A percentile compares a stretch with the other conserved stretches of the same genome.
phyloP scores from a whole-genome alignment of 1,284 basidiomycete species.

The Boletus albobrunnescens region DNA sequence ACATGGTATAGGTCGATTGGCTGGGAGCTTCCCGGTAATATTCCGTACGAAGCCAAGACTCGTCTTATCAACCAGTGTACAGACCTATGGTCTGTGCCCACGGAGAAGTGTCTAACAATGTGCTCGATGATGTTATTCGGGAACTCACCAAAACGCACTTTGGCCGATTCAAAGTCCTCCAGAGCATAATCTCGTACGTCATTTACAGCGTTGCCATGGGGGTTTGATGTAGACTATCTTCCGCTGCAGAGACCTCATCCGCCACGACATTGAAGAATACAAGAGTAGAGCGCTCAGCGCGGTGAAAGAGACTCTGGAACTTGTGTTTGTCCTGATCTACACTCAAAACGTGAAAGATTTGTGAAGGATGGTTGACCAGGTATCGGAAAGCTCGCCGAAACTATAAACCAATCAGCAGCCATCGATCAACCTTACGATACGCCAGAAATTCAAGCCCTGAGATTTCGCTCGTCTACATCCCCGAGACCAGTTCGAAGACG shows the following conservation, averaged over 20 bases:
- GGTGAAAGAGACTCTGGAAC: constrained; percentile 22
- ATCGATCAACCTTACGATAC: too few relatives aligned
- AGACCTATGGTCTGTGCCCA: constrained; percentile 39
- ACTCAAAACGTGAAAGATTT: constrained; percentile 36
- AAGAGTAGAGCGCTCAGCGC: constrained; percentile 11
- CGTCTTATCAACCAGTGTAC: constrained; percentile 41
- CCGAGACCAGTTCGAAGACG: constrained; percentile 33
- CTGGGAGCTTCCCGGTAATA: constrained; percentile 51
- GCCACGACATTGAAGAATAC: constrained; percentile 21
- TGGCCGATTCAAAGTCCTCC: constrained; percentile 30
- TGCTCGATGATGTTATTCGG: constrained; percentile 21
- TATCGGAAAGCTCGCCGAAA: constrained; percentile 19
- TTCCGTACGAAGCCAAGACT: constrained; percentile 49
- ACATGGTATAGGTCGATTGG: constrained; percentile 37
- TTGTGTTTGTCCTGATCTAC: constrained; percentile 30
- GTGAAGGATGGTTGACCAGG: constrained; percentile 17
- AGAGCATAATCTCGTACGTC: constrained; percentile 31
- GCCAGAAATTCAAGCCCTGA: constrained; percentile 14
- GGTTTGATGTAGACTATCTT: background rate
- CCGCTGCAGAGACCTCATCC: constrained; percentile 20
- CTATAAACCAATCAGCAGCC: too few relatives aligned
- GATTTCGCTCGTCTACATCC: constrained; percentile 12
- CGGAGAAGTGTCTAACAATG: constrained; percentile 37
- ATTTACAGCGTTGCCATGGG: background rate
- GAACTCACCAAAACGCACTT: constrained; percentile 33